Base-by-base conservation (phyloP, 2,329 filamentous ascomycete species). In the Penicillium brasilianum region DNA sequence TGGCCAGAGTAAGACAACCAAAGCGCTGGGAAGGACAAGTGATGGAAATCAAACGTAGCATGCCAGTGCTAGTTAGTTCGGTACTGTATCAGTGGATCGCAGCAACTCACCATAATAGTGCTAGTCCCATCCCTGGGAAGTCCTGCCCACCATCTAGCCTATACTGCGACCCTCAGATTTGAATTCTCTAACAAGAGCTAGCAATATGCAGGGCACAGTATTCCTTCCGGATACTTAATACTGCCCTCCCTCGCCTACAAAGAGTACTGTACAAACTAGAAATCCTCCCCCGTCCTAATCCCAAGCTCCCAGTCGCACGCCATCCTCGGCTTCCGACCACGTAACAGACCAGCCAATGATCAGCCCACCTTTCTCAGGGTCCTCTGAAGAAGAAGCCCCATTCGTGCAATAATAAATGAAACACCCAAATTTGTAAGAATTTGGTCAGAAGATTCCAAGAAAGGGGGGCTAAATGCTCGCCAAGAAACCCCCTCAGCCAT, bases 401-500 rank as follows among this genome's bases (percentile, higher is more conserved):
- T 22, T 43, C 39, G 39, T 43, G 39, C 39, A 43, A 22, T 11
- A 43, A 43, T 20, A 9, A 30, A n/a, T 4, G 16, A 49, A 22
- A 18, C 46, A 49, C 28, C 16, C 25, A 6, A 50, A 50, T 34
- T 1, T 32, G 16, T 20, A n/a, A 50, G 34, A 50, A 50, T 36
- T 25, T 56, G 59, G 60, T 37, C 57, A 51, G 32, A 10, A 10
- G 32, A 28, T 34, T 10, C 32, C 32, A 28, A 28, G 52, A 4
- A 10, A 13, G 22, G 22, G 14, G 44, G 46, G 43, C 48, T n/a
- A 37, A n/a, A 49, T 18, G 3, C 16, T 49, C 34, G 67, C 67
- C 67, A 69, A 69, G 67, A n/a, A 25, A 7, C 39, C 49, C 52
- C 59, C 37, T 55, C 36, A 63, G 58, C 58, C 53, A 61, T 62